Base-by-base conservation (phyloP, 192 early-diverging fungal species). In the Backusella macrospora region DNA sequence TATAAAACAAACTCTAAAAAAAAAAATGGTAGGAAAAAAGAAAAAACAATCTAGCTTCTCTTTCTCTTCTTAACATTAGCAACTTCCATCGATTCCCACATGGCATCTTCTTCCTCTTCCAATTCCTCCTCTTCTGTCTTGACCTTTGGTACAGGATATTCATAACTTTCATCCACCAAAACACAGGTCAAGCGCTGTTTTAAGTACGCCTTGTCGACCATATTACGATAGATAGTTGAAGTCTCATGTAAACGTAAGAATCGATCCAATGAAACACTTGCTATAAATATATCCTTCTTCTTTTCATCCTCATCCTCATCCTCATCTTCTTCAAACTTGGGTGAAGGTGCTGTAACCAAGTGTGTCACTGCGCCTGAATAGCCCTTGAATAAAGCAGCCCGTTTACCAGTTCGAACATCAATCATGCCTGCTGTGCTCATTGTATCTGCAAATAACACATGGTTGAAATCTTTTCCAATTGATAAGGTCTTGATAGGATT, bases 171-270 rank as follows among this genome's bases (percentile, higher is more conserved):
- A 76, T 90, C 93, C 42, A 92, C 90, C 18, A 94, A 65, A 0
- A 95, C 68, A 26, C 78, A 73, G 3, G 86, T 90, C 37, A 95
- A 81, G 21, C 89, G 77, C 77, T 93, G 92, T 81, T 95, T 96
- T 43, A 96, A 69, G 73, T 95, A 96, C 6, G 87, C 88, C 74
- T 94, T 88, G 38, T 90, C 79, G 45, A 80, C 40, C 48, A 88
- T 63, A 48, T 87, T 81, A 38, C 85, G 77, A 14, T 81, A 78
- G 49, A 80, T 81, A 39, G 76, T 85, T 34, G 62, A 78, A 23
- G 84, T 83, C 77, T 96, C 90, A 75, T 90, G 93, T 2, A 95
- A 87, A 13, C 94, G 88, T 65, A 96, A 68, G 64, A 90, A 92
- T 47, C 95, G 84, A 74, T 97, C 96, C 71, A 92, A 48, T 4